A percentile compares a stretch with the other conserved stretches of the same genome.
phyloP scores from a whole-genome alignment of 2,329 filamentous ascomycete genomes.

The Amauroascus verrucosus region DNA sequence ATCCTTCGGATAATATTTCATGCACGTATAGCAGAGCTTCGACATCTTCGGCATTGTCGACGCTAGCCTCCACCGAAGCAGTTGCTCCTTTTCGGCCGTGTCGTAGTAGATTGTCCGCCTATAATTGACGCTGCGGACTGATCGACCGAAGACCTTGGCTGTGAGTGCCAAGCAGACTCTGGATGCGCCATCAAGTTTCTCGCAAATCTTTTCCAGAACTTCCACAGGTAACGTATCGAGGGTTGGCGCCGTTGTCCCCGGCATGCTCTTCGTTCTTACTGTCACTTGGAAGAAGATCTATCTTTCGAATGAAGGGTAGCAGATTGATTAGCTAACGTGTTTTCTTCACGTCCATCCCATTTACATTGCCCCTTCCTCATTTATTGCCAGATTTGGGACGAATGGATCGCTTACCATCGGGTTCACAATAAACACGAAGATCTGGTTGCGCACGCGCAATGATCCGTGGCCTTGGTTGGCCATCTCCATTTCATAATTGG shows the following conservation, averaged over 20 bases:
- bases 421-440: slow-evolving; percentile 2
- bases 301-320: not conserved
- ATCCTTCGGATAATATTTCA: slow-evolving; percentile 12
- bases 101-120: slow-evolving; percentile 8
- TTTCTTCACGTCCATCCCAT: not conserved
- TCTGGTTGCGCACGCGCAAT: not conserved
- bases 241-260: not conserved
- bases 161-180: slow-evolving; percentile 13
- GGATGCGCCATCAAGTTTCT: slow-evolving; percentile 7
- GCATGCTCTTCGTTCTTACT: not conserved
- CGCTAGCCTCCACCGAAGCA: slow-evolving; percentile 12
- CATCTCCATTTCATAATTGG: not conserved
- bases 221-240: slow-evolving; percentile 4
- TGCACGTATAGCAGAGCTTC: slow-evolving; percentile 12
- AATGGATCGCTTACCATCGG: slow-evolving; percentile 3
- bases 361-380: not conserved
- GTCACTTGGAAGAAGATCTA: slow-evolving; percentile 5
- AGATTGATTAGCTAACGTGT: not conserved
- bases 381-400: not conserved
- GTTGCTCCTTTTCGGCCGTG: slow-evolving; percentile 5
- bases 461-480: not conserved
- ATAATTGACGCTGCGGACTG: not conserved
- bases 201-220: slow-evolving; percentile 13
- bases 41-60: slow-evolving; percentile 5
- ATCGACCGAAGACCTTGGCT: slow-evolving; percentile 10